These are phyloP conservation scores for Zymoseptoria passerinii DNA, from an alignment of 2,329 filamentous ascomycete genomes.

Conservation along the genomic window DNA sequence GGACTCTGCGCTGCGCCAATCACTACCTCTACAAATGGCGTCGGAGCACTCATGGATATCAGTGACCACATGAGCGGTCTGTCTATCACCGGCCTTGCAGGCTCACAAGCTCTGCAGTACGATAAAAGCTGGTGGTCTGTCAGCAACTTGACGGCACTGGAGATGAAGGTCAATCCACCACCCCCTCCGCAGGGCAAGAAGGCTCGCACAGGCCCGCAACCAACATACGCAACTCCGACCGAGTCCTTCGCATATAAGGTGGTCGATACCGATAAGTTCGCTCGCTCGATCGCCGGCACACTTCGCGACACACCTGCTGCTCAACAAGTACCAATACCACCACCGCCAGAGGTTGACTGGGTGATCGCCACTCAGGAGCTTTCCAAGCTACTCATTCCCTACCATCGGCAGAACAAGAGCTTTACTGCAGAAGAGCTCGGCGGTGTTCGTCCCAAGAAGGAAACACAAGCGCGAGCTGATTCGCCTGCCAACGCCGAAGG, in stretches of 20 bases:
- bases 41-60: slow-evolving; percentile 12
- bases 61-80: slow-evolving; percentile 23
- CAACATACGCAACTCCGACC: slow-evolving; percentile 80
- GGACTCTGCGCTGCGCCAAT: slow-evolving; percentile 51
- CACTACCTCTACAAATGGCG: slow-evolving; percentile 2
- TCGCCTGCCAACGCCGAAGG: slow-evolving; percentile 39
- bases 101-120: slow-evolving; percentile 21
- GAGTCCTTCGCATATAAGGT: slow-evolving; percentile 80
- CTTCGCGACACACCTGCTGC: slow-evolving; percentile 30
- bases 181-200: slow-evolving; percentile 48
- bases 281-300: slow-evolving; percentile 54
- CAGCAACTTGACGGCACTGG: slow-evolving; percentile 59
- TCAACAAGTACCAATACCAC: slow-evolving; percentile 49
- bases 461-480: slow-evolving; percentile 42
- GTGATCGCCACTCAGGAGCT: slow-evolving; percentile 74
- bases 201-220: slow-evolving; percentile 47
- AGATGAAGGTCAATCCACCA: slow-evolving; percentile 48
- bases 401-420: slow-evolving; percentile 64
- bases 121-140: slow-evolving; percentile 39
- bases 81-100: slow-evolving; percentile 9
- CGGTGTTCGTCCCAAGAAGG: slow-evolving; percentile 50
- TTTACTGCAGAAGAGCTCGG: slow-evolving; percentile 67
- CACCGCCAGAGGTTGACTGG: slow-evolving; percentile 79
- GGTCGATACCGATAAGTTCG: slow-evolving; percentile 57
- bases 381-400: slow-evolving; percentile 72